A percentile compares a stretch with the other conserved stretches of the same genome.
Conservation (phyloP, 345 rosid species). For the Bruguiera gymnorhiza region DNA sequence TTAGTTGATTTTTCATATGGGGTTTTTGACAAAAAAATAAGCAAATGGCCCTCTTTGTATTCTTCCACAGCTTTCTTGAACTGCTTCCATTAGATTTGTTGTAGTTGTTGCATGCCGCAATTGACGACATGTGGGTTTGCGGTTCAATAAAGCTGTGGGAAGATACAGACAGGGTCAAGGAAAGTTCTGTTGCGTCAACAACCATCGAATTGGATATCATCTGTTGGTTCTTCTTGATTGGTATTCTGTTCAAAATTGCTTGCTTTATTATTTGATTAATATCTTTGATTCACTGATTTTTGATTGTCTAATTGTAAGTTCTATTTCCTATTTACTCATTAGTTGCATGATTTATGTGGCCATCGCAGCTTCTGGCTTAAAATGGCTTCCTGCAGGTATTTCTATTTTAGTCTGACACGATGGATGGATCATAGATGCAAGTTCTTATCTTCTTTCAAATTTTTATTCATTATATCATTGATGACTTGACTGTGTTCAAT, state of each 20-base stretch:
- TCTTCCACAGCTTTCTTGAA: conserved; percentile 99
- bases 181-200: neutral
- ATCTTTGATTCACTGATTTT: conserved; percentile 1
- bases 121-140: conserved; percentile 17
- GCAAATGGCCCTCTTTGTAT: conserved; percentile 64
- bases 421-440: neutral
- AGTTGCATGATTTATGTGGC: neutral
- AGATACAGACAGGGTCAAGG: conserved; percentile 63
- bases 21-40: neutral
- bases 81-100: conserved; percentile 43
- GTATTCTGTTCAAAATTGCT: neutral
- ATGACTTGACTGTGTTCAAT: no score
- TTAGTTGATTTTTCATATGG: neutral
- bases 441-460: neutral
- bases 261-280: neutral
- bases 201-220: neutral
- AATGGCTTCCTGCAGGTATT: neutral
- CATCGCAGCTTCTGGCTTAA: neutral
- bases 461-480: no score
- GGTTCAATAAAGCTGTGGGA: conserved; percentile 99
- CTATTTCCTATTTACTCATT: neutral
- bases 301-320: neutral
- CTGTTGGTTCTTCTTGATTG: neutral
- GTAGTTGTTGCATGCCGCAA: neutral
- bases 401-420: neutral